A percentile compares a stretch with the other conserved stretches of the same genome.
Conservation (phyloP, 2,329 filamentous ascomycete species). For the Arachnomyces sp. region DNA sequence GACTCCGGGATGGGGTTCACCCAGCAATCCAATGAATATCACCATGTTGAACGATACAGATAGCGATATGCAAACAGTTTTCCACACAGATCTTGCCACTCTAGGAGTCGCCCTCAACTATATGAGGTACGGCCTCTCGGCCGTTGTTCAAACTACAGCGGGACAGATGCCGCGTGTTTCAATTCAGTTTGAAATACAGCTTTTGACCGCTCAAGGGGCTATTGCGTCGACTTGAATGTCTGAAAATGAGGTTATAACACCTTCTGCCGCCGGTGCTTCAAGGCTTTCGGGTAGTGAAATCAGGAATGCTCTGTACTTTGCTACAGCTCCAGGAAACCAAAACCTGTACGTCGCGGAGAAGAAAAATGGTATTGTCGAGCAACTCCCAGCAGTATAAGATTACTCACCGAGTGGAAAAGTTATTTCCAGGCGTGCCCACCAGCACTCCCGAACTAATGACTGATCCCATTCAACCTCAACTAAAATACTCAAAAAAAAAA, state of each 20-base stretch:
- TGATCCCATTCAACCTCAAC: constrained; percentile 6
- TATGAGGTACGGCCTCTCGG: background rate
- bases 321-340: constrained; percentile 8
- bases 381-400: constrained; percentile 5
- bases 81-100: constrained; percentile 5
- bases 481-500: constrained; percentile 8
- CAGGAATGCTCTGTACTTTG: constrained; percentile 8
- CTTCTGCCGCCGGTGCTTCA: background rate
- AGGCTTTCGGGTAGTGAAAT: constrained; percentile 4
- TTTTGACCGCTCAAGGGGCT: constrained; percentile 6
- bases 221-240: constrained; percentile 7
- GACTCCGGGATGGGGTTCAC: background rate
- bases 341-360: constrained; percentile 7
- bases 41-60: constrained; percentile 7
- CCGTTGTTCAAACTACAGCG: constrained; percentile 3
- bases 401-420: no score
- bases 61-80: constrained; percentile 6
- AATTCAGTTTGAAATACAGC: constrained; percentile 7
- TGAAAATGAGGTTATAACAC: constrained; percentile 4
- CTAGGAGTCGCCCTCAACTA: constrained; percentile 7
- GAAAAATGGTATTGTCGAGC: constrained; percentile 8
- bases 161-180: background rate
- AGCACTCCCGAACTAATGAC: no score
- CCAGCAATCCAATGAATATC: constrained; percentile 3
- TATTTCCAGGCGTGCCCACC: no score